A percentile compares a stretch with the other conserved stretches of the same genome.
Conservation (phyloP, 305 asterid species). For the Solanum hybrid region DNA sequence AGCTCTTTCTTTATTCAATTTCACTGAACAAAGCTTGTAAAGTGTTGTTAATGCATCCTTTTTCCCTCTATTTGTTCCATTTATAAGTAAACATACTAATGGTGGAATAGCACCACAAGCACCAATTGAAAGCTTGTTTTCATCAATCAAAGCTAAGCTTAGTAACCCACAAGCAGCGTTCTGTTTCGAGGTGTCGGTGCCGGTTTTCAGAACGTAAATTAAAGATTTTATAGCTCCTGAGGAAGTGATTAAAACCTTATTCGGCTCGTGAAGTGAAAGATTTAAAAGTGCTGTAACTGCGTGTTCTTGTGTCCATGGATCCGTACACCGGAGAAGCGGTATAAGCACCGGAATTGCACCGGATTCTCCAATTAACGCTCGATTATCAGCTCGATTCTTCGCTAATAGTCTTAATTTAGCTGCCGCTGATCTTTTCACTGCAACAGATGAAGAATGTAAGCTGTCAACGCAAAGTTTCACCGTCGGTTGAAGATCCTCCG, state of each 20-base stretch:
- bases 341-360: constrained; percentile 74
- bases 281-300: constrained; percentile 79
- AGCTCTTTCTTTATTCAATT: constrained; percentile 76
- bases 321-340: constrained; percentile 69
- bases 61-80: constrained; percentile 72
- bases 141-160: constrained; percentile 75
- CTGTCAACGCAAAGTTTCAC: constrained; percentile 81
- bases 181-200: constrained; percentile 81
- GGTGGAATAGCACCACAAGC: constrained; percentile 92
- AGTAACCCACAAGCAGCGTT: constrained; percentile 85
- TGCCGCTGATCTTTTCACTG: constrained; percentile 81
- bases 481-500: constrained; percentile 96
- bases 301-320: constrained; percentile 78
- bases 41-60: constrained; percentile 86
- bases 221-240: constrained; percentile 63
- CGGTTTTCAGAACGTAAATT: constrained; percentile 70
- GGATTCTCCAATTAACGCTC: constrained; percentile 79
- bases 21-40: constrained; percentile 63
- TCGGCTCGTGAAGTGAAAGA: constrained; percentile 69
- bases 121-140: constrained; percentile 71
- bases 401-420: constrained; percentile 74
- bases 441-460: constrained; percentile 49
- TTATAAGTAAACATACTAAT: constrained; percentile 53
- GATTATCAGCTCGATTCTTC: constrained; percentile 78
- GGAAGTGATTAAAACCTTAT: constrained; percentile 43